Evolutionary conservation across 257 asterid species (phyloP).

Genomic region (Penstemon newberryi): DNA sequence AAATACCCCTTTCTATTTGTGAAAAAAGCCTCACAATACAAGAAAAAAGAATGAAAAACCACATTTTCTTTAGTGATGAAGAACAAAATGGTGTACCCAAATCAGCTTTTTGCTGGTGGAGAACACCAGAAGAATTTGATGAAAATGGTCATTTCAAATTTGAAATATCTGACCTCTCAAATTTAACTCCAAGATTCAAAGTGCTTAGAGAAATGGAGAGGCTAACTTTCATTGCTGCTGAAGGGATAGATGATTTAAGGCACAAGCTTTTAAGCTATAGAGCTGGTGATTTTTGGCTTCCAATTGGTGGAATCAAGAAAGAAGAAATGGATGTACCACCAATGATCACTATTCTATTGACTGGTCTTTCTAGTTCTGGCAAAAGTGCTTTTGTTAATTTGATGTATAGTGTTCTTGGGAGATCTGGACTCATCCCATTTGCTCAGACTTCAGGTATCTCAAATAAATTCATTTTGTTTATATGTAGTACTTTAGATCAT

Average conservation of each 20-base stretch:
- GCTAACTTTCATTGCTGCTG: constrained; percentile 49
- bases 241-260: constrained; percentile 57
- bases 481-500: background rate
- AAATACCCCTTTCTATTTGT: background rate
- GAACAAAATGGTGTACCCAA: constrained; percentile 43
- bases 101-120: constrained; percentile 59
- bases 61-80: constrained; percentile 41
- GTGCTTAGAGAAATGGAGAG: constrained; percentile 72
- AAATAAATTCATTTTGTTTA: background rate
- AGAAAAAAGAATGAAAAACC: constrained; percentile 35
- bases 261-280: constrained; percentile 51
- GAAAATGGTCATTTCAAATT: constrained; percentile 52
- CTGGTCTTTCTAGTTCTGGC: constrained; percentile 51
- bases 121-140: constrained; percentile 46
- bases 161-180: constrained; percentile 47
- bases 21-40: background rate
- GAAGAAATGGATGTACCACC: constrained; percentile 57
- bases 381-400: constrained; percentile 61
- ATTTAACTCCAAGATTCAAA: constrained; percentile 51
- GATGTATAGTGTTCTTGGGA: constrained; percentile 76
- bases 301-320: constrained; percentile 64
- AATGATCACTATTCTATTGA: constrained; percentile 44
- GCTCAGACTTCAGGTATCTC: constrained; percentile 64
- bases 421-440: constrained; percentile 69
- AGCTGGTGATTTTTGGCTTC: constrained; percentile 75